phyloP scores from a whole-genome alignment of 2,329 filamentous ascomycete species.

The Botrytis cinerea region DNA sequence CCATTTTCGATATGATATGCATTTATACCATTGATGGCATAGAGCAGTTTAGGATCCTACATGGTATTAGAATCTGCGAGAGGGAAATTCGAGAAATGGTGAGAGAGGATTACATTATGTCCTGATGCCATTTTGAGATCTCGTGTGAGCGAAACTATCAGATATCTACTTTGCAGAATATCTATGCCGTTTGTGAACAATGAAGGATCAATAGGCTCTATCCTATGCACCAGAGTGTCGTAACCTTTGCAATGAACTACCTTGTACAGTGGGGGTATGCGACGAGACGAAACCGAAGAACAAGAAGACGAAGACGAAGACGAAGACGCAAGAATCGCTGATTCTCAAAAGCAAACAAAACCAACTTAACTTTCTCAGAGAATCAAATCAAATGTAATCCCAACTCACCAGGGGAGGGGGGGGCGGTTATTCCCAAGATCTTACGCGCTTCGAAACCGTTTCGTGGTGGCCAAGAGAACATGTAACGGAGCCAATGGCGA shows the following conservation, averaged over 20 bases:
- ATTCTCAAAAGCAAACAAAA: background rate
- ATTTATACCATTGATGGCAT: conserved; percentile 79
- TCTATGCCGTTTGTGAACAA: background rate
- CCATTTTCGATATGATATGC: conserved; percentile 92
- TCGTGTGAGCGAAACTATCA: background rate
- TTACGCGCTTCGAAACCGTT: background rate
- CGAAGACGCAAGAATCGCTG: background rate
- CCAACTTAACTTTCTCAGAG: background rate
- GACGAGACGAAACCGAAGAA: background rate
- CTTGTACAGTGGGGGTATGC: background rate
- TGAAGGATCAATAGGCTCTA: background rate
- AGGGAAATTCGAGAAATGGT: background rate
- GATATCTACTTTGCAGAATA: background rate
- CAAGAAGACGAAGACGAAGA: background rate
- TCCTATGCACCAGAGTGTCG: background rate
- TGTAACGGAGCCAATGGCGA: conserved; percentile 3
- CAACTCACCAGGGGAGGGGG: background rate
- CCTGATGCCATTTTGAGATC: conserved; percentile 36
- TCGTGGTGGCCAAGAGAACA: conserved; percentile 3
- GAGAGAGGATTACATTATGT: conserved; percentile 35
- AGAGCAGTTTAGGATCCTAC: conserved; percentile 64
- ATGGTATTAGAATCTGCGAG: conserved; percentile 25
- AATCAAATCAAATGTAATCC: conserved; percentile 2
- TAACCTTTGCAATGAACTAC: background rate
- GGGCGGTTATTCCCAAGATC: background rate